A percentile compares a stretch with the other conserved stretches of the same genome.
phyloP scores from a whole-genome alignment of 2,329 filamentous ascomycete genomes.

The Phialophora tarda region DNA sequence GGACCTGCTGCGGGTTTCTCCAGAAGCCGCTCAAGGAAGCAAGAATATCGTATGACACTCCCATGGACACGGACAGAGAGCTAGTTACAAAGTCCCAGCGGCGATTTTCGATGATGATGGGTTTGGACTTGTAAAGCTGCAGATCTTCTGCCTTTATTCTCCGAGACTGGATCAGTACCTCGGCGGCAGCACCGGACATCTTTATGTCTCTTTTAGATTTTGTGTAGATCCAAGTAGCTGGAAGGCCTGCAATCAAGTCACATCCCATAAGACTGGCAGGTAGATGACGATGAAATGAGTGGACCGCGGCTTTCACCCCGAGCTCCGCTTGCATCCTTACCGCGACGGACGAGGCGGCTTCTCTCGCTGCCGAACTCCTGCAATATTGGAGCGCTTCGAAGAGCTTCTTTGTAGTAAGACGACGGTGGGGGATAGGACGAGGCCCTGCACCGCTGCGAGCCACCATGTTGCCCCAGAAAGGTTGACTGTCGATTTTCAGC shows the following conservation, averaged over 20 bases:
- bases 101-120: constrained; percentile 34
- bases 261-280: constrained; percentile 70
- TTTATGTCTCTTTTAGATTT: constrained; percentile 50
- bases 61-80: constrained; percentile 13
- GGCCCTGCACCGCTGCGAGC: constrained; percentile 57
- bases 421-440: constrained; percentile 54
- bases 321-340: constrained; percentile 64
- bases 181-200: constrained; percentile 55
- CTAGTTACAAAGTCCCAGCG: constrained; percentile 19
- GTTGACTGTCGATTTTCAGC: constrained; percentile 45
- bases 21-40: constrained; percentile 16
- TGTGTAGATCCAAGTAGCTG: constrained; percentile 56
- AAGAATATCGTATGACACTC: constrained; percentile 17
- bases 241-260: constrained; percentile 67
- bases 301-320: constrained; percentile 66
- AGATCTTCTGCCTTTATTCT: constrained; percentile 23
- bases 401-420: constrained; percentile 53
- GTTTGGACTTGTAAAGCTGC: constrained; percentile 44
- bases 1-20: constrained; percentile 11
- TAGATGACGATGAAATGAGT: constrained; percentile 72
- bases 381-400: constrained; percentile 55
- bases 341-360: constrained; percentile 43
- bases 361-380: constrained; percentile 44
- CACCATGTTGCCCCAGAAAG: constrained; percentile 62
- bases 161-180: constrained; percentile 43